Evolutionary conservation across 2,329 filamentous ascomycete genomes (phyloP).

Genomic region (Verticillium klebahnii): DNA sequence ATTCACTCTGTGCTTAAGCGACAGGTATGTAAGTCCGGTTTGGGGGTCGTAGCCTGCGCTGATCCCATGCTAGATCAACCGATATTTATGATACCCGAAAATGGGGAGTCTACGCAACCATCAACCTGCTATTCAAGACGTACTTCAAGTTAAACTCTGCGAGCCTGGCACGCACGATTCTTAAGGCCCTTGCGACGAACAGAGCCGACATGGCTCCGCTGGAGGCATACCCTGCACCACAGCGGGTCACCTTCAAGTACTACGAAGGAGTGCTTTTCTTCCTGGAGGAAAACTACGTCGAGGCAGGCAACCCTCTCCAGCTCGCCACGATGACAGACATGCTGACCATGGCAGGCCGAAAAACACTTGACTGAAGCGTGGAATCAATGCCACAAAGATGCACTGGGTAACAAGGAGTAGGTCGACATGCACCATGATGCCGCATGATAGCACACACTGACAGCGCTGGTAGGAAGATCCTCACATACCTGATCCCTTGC

Average conservation of each 20-base stretch:
- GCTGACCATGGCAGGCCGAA: slow-evolving; percentile 56
- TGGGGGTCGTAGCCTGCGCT: slow-evolving; percentile 7
- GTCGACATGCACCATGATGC: slow-evolving; percentile 22
- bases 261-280: slow-evolving; percentile 93
- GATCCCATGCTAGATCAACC: slow-evolving; percentile 47
- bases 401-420: slow-evolving; percentile 75
- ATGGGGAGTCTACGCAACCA: slow-evolving; percentile 95
- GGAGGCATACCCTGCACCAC: slow-evolving; percentile 77
- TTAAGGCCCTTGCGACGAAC: slow-evolving; percentile 77
- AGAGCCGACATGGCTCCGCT: slow-evolving; percentile 75
- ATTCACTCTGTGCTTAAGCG: slow-evolving; percentile 84
- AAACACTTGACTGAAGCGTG: slow-evolving; percentile 76
- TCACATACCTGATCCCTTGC: slow-evolving; percentile 93
- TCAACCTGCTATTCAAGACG: slow-evolving; percentile 95
- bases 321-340: slow-evolving; percentile 1
- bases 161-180: slow-evolving; percentile 82
- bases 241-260: slow-evolving; percentile 94
- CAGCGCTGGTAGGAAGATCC: slow-evolving; percentile 60
- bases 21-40: slow-evolving; percentile 57
- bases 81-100: slow-evolving; percentile 86
- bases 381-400: slow-evolving; percentile 70
- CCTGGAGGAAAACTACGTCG: slow-evolving; percentile 85
- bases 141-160: slow-evolving; percentile 95
- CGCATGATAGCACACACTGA: not conserved
- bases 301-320: slow-evolving; percentile 43